A percentile compares a stretch with the other conserved stretches of the same genome.
phyloP scores from a whole-genome alignment of 768 basidiomycete genomes.

The Podaxis pistillaris region DNA sequence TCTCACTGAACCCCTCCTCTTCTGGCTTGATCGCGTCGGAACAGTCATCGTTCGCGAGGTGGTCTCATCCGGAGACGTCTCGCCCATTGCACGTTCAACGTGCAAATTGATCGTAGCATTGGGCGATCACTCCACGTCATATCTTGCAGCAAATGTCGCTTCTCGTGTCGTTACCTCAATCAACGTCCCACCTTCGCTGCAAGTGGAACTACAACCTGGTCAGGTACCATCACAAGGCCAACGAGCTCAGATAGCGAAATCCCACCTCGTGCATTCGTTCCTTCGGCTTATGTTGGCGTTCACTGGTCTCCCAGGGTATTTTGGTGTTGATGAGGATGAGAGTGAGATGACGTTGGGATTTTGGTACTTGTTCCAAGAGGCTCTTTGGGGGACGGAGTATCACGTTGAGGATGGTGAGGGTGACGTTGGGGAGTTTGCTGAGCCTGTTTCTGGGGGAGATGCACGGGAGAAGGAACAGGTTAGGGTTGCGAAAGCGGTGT shows the following conservation, averaged over 20 bases:
- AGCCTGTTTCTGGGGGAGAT: constrained; percentile 21
- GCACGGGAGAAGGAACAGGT: constrained; percentile 34
- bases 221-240: constrained; percentile 30
- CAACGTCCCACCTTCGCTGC: constrained; percentile 1
- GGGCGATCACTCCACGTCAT: constrained; percentile 83
- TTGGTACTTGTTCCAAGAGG: constrained; percentile 91
- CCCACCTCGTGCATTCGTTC: constrained; percentile 64
- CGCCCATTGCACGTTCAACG: constrained; percentile 63
- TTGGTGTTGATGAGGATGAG: constrained; percentile 82
- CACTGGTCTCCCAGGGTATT: constrained; percentile 70
- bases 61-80: constrained; percentile 39
- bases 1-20: constrained; percentile 83
- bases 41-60: constrained; percentile 38
- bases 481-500: constrained; percentile 70
- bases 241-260: constrained; percentile 35
- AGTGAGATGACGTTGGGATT: constrained; percentile 86
- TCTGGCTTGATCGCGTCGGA: constrained; percentile 68
- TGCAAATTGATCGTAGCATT: constrained; percentile 81
- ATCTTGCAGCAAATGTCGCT: constrained; percentile 69
- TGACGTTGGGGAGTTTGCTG: constrained; percentile 30
- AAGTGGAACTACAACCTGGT: constrained; percentile 18
- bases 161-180: constrained; percentile 24
- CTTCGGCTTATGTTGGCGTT: constrained; percentile 70
- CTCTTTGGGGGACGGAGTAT: constrained; percentile 69
- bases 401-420: constrained; percentile 35